Conservation (phyloP, 2,329 filamentous ascomycete genomes). For the Ramularia endophylla region DNA sequence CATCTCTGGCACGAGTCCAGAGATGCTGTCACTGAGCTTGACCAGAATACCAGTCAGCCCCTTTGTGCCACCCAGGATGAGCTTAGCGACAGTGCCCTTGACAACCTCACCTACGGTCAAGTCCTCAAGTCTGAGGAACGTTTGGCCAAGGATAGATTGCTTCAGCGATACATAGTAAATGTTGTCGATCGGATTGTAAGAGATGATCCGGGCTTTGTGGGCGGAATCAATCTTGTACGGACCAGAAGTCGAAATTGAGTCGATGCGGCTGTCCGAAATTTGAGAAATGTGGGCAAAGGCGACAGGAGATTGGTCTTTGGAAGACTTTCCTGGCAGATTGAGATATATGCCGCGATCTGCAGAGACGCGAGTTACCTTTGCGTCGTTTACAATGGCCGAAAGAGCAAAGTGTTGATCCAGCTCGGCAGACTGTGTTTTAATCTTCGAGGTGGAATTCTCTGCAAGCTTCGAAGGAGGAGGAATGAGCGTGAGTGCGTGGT, state of each 20-base stretch:
- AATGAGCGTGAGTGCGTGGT: constrained; percentile 70
- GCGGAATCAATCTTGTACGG: constrained; percentile 70
- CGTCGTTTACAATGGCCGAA: constrained; percentile 70
- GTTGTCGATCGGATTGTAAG: constrained; percentile 83
- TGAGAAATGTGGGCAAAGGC: constrained; percentile 92
- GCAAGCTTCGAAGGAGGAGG: constrained; percentile 34
- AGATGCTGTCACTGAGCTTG: constrained; percentile 78
- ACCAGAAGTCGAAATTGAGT: constrained; percentile 70
- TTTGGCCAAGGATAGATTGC: constrained; percentile 73
- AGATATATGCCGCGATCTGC: constrained; percentile 75
- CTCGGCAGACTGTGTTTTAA: constrained; percentile 20
- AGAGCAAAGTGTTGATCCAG: constrained; percentile 54
- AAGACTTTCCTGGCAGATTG: constrained; percentile 48
- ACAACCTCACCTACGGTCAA: constrained; percentile 75
- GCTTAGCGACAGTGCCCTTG: constrained; percentile 75
- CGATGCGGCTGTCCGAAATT: constrained; percentile 83
- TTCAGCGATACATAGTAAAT: constrained; percentile 82
- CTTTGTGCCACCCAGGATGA: constrained; percentile 70
- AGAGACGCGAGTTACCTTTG: constrained; percentile 74
- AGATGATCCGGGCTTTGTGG: constrained; percentile 75
- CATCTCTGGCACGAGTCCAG: constrained; percentile 78
- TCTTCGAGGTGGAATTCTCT: constrained; percentile 25
- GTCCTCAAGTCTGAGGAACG: constrained; percentile 88
- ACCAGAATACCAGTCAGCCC: constrained; percentile 78
- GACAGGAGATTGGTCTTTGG: constrained; percentile 6